Evolutionary conservation across 176 grass and related monocot genomes (phyloP).

Genomic region (Rhynchospora pubera): DNA sequence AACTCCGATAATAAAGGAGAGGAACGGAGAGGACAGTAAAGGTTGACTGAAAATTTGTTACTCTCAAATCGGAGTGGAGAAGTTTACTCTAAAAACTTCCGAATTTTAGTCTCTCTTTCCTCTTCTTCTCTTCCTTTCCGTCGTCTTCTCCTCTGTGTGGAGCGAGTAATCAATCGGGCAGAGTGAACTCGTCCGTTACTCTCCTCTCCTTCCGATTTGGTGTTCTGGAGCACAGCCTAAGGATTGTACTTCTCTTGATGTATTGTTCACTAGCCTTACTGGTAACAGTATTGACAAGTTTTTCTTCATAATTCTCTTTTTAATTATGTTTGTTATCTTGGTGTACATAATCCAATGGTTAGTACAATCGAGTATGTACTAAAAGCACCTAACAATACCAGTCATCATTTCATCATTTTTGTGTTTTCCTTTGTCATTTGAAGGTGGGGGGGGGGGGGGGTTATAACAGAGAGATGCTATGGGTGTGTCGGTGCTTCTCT

Average conservation of each 20-base stretch:
- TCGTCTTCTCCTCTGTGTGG: too few species aligned
- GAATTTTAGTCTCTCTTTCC: too few species aligned
- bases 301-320: background rate
- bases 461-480: conserved; percentile 77
- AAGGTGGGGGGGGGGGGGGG: conserved; percentile 76
- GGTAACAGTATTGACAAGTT: background rate
- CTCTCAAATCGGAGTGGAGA: too few species aligned
- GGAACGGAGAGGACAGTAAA: too few species aligned
- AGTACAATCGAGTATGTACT: background rate
- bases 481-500: conserved; percentile 68
- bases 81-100: too few species aligned
- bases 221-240: too few species aligned
- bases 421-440: conserved; percentile 6
- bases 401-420: background rate
- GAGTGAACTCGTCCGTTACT: too few species aligned
- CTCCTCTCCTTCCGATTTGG: too few species aligned
- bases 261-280: background rate
- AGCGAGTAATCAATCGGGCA: too few species aligned
- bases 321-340: conserved; percentile 3
- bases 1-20: too few species aligned
- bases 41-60: too few species aligned
- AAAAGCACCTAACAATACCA: background rate
- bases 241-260: background rate
- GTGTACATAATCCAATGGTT: background rate
- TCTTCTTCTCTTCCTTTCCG: too few species aligned